phyloP scores from a whole-genome alignment of 1,139 yeast species.

The Candida sanyaensis region DNA sequence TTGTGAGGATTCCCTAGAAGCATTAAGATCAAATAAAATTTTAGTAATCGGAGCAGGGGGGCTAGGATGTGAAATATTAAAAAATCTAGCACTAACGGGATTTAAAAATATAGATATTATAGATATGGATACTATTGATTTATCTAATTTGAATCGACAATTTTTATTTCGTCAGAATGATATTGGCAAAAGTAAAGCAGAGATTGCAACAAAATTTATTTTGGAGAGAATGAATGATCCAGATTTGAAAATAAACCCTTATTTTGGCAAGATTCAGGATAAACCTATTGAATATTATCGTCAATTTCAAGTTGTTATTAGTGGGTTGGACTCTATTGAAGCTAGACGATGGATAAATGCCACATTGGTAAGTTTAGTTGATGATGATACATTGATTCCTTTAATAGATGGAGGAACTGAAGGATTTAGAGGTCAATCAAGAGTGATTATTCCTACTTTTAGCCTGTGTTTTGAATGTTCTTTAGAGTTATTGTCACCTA shows the following conservation, averaged over 20 bases:
- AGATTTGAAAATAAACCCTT: constrained; percentile 52
- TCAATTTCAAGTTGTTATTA: constrained; percentile 72
- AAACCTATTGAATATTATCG: constrained; percentile 63
- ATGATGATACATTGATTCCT: constrained; percentile 63
- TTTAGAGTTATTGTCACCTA: constrained; percentile 69
- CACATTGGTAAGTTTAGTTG: constrained; percentile 64
- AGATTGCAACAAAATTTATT: constrained; percentile 71
- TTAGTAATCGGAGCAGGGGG: constrained; percentile 93
- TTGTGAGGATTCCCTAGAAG: constrained; percentile 22
- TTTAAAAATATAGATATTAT: constrained; percentile 76
- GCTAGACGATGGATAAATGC: constrained; percentile 94
- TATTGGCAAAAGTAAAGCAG: constrained; percentile 81
- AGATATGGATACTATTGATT: constrained; percentile 94
- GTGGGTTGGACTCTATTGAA: constrained; percentile 89
- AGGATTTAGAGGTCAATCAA: constrained; percentile 90
- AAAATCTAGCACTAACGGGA: constrained; percentile 78
- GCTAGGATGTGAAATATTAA: constrained; percentile 88
- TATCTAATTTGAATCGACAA: constrained; percentile 88
- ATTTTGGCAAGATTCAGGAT: constrained; percentile 73
- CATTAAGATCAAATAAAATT: constrained; percentile 35
- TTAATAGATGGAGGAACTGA: constrained; percentile 96
- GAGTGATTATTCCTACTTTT: constrained; percentile 82
- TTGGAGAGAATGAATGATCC: constrained; percentile 43
- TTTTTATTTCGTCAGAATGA: constrained; percentile 74
- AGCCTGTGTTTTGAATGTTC: constrained; percentile 95